Base-by-base conservation (phyloP, 2,329 filamentous ascomycete genomes). In the Colletotrichum somersetense region DNA sequence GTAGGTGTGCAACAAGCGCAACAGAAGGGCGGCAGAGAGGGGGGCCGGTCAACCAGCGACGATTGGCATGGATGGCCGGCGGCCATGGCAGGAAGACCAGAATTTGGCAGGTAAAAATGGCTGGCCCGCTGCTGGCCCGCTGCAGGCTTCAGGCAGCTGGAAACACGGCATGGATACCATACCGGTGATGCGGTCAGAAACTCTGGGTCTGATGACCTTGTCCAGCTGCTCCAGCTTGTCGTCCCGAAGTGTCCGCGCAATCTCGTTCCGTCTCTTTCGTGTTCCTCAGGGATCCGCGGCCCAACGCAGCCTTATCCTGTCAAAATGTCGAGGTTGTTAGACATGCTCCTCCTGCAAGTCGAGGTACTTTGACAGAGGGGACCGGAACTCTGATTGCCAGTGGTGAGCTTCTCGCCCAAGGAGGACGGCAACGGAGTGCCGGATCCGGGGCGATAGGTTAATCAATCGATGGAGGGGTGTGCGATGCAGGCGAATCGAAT, bases 151-250 rank as follows among this genome's bases (percentile, higher is more conserved):
- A 73, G 67, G 67, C 62, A 62, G 71, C 67, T 26, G 57, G 62
- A 66, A 71, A 62, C 62, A 67, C 48, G 42, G 57, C 70, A 72
- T 70, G 70, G 70, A n/a, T 59, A 46, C 26, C 40, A n/a, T 59
- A 46, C 26, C 40, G 16, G 61, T 70, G 50, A 72, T 65, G 66
- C 61, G 61, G 70, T 62, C 70, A 72, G 70, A 70, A 72, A 70
- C 66, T 62, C 65, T 72, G 67, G 71, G 71, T 73, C 71, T 71
- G 67, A 62, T 73, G 71, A 73, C 71, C 67, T 56, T 67, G 67
- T 73, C 67, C 64, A 66, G 48, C 67, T 56, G 63, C 62, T 73
- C 67, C 64, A 66, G 48, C 66, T 62, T 56, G 57, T 67, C 53
- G 35, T 73, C 48, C 71, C 71, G 71, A 73, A 56, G 71, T 72